phyloP scores from a whole-genome alignment of 331 rosid genomes.

The Acacia pycnantha region DNA sequence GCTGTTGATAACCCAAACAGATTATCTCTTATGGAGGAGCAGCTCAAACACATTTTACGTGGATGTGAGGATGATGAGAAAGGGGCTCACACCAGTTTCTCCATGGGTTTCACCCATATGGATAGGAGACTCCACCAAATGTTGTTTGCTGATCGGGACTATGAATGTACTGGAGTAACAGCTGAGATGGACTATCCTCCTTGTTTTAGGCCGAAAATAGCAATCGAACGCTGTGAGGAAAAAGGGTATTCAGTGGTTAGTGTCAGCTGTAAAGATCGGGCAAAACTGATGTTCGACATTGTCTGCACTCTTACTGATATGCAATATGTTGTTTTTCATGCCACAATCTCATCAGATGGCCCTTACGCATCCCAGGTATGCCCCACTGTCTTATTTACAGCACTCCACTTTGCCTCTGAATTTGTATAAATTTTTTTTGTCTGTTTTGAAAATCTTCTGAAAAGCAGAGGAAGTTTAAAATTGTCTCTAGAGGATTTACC shows the following conservation, averaged over 20 bases:
- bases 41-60: conserved; percentile 70
- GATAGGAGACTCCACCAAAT: conserved; percentile 87
- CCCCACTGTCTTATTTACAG: neutral
- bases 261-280: conserved; percentile 81
- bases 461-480: neutral
- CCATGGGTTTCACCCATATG: conserved; percentile 79
- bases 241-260: conserved; percentile 78
- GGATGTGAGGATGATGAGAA: conserved; percentile 67
- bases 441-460: neutral
- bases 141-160: conserved; percentile 90
- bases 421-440: neutral
- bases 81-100: conserved; percentile 66
- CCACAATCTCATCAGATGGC: conserved; percentile 71
- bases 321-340: conserved; percentile 93
- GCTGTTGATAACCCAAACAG: conserved; percentile 48
- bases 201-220: conserved; percentile 65
- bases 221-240: conserved; percentile 71
- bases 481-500: neutral
- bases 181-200: conserved; percentile 50
- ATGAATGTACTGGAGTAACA: conserved; percentile 60
- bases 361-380: conserved; percentile 83
- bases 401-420: neutral
- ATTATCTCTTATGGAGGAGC: conserved; percentile 74
- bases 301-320: conserved; percentile 92
- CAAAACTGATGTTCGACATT: conserved; percentile 88